Percentiles rank a stretch among this genome's conserved stretches.
Evolutionary conservation across 352 stramenopile species (phyloP).

Genomic region (Phytophthora citricola): DNA sequence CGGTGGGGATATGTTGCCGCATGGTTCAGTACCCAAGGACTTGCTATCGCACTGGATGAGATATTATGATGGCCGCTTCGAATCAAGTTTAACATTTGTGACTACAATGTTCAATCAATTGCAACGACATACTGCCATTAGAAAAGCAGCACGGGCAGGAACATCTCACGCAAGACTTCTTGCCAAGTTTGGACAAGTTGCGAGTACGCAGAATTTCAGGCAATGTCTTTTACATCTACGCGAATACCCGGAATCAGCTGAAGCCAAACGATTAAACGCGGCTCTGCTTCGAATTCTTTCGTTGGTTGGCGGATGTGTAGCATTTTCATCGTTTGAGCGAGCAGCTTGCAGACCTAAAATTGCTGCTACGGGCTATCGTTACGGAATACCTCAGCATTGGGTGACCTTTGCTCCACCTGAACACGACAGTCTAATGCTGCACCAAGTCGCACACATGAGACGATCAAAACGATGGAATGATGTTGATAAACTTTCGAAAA

Average conservation of each 20-base stretch:
- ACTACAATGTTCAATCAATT: conserved; percentile 11
- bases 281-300: neutral
- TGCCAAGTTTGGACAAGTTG: neutral
- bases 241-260: neutral
- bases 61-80: conserved; percentile 13
- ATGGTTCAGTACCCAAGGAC: neutral
- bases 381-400: neutral
- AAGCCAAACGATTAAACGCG: neutral
- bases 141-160: neutral
- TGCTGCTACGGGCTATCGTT: neutral
- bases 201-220: neutral
- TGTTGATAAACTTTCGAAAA: neutral
- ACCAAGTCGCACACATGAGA: neutral
- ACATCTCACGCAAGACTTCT: neutral
- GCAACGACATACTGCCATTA: conserved; percentile 1
- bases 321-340: neutral
- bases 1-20: neutral
- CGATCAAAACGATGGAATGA: neutral
- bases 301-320: neutral
- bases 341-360: neutral
- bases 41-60: neutral
- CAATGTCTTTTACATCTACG: neutral
- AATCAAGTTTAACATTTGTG: neutral
- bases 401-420: neutral
- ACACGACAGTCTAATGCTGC: neutral